Conservation (phyloP, 192 early-diverging fungal genomes). For the Dissophora ornata region DNA sequence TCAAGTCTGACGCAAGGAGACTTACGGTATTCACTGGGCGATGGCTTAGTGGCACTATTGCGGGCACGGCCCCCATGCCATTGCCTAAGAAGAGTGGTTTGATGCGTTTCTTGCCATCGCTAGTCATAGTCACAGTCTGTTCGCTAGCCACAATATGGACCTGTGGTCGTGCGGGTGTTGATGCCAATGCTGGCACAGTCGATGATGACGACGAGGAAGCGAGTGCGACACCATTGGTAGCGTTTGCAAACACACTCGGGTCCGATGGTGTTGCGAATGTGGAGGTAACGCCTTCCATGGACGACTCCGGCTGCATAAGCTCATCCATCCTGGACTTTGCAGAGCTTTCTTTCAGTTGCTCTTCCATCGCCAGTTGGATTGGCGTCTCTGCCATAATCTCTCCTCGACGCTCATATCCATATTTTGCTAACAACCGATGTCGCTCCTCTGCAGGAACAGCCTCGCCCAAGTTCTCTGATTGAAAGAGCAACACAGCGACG, state of each 20-base stretch:
- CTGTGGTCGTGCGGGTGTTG: constrained; percentile 16
- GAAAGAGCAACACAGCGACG: constrained; percentile 79
- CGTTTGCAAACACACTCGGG: constrained; percentile 29
- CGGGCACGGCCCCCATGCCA: constrained; percentile 30
- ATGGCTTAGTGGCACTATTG: neutral
- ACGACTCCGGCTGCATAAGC: constrained; percentile 37
- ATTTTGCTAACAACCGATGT: constrained; percentile 58
- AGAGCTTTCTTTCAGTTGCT: constrained; percentile 53
- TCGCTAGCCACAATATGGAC: constrained; percentile 37
- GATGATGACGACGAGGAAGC: constrained; percentile 16
- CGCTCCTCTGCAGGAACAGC: constrained; percentile 73
- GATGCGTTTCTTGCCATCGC: constrained; percentile 88
- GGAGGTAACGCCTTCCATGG: constrained; percentile 46
- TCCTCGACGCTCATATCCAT: constrained; percentile 59
- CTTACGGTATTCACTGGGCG: no score
- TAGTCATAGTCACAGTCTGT: constrained; percentile 75
- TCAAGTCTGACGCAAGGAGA: no score
- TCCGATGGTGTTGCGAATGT: constrained; percentile 23
- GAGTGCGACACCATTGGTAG: neutral
- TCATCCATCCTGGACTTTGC: constrained; percentile 41
- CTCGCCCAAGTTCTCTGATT: constrained; percentile 72
- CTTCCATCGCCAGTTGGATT: constrained; percentile 74
- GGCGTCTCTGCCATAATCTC: constrained; percentile 69
- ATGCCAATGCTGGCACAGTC: neutral
- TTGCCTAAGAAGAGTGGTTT: constrained; percentile 73